These are phyloP conservation scores for Sicyos edulis DNA, from an alignment of 306 rosid genomes.

Conservation along the genomic window DNA sequence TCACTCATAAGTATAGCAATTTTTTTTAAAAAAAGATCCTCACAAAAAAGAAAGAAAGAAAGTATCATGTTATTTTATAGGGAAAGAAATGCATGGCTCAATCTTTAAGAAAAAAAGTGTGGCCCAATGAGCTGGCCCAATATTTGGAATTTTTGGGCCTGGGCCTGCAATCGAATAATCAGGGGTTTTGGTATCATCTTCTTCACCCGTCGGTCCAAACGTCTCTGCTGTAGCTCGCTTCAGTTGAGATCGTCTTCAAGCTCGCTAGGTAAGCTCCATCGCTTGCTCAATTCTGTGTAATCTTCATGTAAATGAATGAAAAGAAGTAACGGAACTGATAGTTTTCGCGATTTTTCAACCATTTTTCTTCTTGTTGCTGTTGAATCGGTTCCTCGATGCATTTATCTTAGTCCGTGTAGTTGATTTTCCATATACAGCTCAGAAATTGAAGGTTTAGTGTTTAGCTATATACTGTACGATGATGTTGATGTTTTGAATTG, in stretches of 20 bases:
- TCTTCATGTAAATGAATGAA: not conserved
- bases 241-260: slow-evolving; percentile 13
- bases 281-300: not conserved
- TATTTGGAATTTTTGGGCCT: not conserved
- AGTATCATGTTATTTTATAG: too few relatives aligned
- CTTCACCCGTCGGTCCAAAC: not conserved
- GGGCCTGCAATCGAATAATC: not conserved
- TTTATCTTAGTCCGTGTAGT: not conserved
- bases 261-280: slow-evolving; percentile 8
- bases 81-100: too few relatives aligned
- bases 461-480: not conserved
- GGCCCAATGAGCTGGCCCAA: not conserved
- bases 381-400: not conserved
- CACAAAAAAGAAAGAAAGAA: too few relatives aligned
- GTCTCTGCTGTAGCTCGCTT: not conserved
- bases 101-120: too few relatives aligned
- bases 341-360: not conserved
- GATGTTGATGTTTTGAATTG: not conserved
- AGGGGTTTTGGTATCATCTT: not conserved
- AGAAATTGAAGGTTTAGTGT: not conserved
- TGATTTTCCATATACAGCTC: not conserved
- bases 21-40: too few relatives aligned
- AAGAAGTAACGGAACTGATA: not conserved
- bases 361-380: not conserved
- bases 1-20: too few relatives aligned